These are phyloP conservation scores for Aechmea fasciata DNA, from an alignment of 176 grass and related monocot species.

Conservation along the genomic window DNA sequence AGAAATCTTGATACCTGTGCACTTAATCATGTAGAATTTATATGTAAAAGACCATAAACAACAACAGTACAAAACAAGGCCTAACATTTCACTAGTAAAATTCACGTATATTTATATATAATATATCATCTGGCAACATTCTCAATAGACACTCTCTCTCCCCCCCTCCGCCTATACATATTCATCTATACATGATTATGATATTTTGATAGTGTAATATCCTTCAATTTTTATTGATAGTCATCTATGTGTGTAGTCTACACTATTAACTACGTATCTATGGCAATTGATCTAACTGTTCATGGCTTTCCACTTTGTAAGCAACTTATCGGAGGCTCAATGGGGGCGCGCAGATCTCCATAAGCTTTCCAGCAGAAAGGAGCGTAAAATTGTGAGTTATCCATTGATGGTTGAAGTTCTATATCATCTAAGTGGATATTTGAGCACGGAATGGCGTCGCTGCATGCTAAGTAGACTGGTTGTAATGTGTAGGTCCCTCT, in stretches of 20 bases:
- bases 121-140: too few relatives aligned
- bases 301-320: constrained; percentile 10
- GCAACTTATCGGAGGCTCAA: constrained; percentile 40
- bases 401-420: constrained; percentile 19
- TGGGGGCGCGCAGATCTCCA: constrained; percentile 22
- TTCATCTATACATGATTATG: neutral
- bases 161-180: neutral
- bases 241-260: neutral
- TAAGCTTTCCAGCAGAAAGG: constrained; percentile 64
- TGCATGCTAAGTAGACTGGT: constrained; percentile 54
- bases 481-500: constrained; percentile 46
- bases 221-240: neutral
- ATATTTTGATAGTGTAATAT: neutral
- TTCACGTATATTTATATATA: too few relatives aligned
- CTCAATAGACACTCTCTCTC: neutral
- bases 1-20: too few relatives aligned
- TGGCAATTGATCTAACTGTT: neutral
- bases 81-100: too few relatives aligned
- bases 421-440: constrained; percentile 34
- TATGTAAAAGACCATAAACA: too few relatives aligned
- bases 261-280: neutral
- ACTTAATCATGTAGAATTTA: too few relatives aligned
- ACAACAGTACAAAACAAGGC: too few relatives aligned
- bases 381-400: neutral
- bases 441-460: constrained; percentile 39